Base-by-base conservation (phyloP, 129 eudicot genomes). In the Saussurea involucrata region DNA sequence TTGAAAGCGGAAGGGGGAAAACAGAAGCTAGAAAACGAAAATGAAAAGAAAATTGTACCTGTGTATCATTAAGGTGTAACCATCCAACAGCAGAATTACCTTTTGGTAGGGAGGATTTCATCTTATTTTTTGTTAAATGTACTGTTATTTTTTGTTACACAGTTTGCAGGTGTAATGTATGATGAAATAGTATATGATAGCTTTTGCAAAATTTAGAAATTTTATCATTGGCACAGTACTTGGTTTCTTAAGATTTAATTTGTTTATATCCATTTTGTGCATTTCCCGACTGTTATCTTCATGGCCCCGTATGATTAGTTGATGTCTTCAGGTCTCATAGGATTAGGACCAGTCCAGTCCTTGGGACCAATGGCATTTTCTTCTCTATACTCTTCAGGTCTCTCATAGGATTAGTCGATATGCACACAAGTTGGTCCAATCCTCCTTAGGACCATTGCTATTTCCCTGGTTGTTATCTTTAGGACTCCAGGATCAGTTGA, bases 51-150 rank as follows among this genome's bases (percentile, higher is more conserved):
- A 75, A 29, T 34, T 77, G 80, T 74, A 74, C 49, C 69, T 18
- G 60, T 87, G 84, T 77, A 76, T 80, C 85, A 58, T 81, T 77
- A 86, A 81, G 81, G 81, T 83, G 79, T 79, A 83, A 69, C 67
- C 77, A 77, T 75, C 64, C 76, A 64, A 76, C 72, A 71, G 72
- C 67, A 61, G 76, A 28, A 65, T 34, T 75, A 79, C 71, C 36
- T 76, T 85, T 83, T 82, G 82, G 65, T 77, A 77, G 81, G 81
- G 75, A 77, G 74, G 81, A 32, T 33, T 46, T 31, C 64, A 12
- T 64, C 66, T 74, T 37, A 18, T 49, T n/a, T n/a, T n/a, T n/a
- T n/a, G n/a, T n/a, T n/a, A n/a, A n/a, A n/a, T n/a, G n/a, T n/a
- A n/a, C n/a, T n/a, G n/a, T n/a, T n/a, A n/a, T n/a, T 44, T 66